These are phyloP conservation scores for Meyerozyma athensensis DNA, from an alignment of 1,139 yeast genomes.

Conservation along the genomic window DNA sequence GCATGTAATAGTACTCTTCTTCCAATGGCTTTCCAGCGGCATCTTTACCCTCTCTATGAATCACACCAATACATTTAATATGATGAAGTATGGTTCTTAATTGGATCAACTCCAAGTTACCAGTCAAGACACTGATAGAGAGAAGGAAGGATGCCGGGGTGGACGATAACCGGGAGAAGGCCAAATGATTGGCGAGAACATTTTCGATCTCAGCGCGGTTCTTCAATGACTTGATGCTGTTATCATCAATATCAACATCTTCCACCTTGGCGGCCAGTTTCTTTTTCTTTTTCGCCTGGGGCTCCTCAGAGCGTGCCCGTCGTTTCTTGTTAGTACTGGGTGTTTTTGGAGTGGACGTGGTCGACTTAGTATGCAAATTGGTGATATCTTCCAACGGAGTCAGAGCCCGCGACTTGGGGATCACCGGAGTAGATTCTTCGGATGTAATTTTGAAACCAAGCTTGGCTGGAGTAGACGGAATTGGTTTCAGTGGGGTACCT, in stretches of 20 bases:
- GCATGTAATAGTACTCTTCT: conserved; percentile 86
- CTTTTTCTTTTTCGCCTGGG: conserved; percentile 15
- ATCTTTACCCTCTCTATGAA: conserved; percentile 85
- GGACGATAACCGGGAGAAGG: conserved; percentile 82
- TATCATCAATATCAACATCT: conserved; percentile 21
- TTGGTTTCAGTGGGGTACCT: conserved; percentile 6
- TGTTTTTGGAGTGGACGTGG: conserved; percentile 2
- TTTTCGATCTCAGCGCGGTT: conserved; percentile 52
- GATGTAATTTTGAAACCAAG: conserved; percentile 14
- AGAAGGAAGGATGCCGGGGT: conserved; percentile 73
- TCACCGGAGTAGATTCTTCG: conserved; percentile 22
- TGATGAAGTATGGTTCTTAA: conserved; percentile 47
- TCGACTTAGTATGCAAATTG: conserved; percentile 13
- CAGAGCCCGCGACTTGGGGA: conserved; percentile 9
- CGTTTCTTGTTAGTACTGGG: conserved; percentile 6
- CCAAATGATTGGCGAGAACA: conserved; percentile 76
- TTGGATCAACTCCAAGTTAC: conserved; percentile 41
- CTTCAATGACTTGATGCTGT: conserved; percentile 27
- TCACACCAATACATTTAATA: conserved; percentile 69
- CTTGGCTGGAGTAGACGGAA: conserved; percentile 16
- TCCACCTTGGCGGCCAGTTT: conserved; percentile 11
- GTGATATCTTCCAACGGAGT: conserved; percentile 26
- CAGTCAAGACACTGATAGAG: conserved; percentile 49
- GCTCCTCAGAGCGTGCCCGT: conserved; percentile 30
- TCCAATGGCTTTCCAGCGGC: conserved; percentile 94